Base-by-base conservation (phyloP, 768 basidiomycete species). In the Clavulina sp. region DNA sequence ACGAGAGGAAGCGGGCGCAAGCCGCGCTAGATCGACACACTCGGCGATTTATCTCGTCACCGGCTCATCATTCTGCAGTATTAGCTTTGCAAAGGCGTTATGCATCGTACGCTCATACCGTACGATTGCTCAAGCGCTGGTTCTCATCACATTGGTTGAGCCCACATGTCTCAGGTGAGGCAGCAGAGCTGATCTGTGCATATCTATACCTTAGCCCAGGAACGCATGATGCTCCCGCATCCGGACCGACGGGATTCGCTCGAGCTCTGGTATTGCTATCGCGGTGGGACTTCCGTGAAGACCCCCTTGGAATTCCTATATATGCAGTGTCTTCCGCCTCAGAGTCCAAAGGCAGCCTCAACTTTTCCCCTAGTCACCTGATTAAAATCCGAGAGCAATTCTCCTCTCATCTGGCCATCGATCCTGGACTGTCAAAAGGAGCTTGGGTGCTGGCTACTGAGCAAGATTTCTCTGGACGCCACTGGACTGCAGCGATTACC, bases 41-140 rank as follows among this genome's bases (percentile, higher is more conserved):
- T 1, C 70, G 75, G n/a, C 72, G 78, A 16, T 97, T 91, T 66
- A 70, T 84, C 9, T 78, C 87, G 56, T 73, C 73, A 0, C 89
- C 93, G 1, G 66, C 77, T 31, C 93, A 97, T 59, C 95, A 99
- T 60, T 73, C 82, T 0, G 83, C 84, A 0, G 70, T 96, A 43
- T 75, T 80, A 0, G 74, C 81, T 2, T 68, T 96, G 19, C 80
- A 78, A 48, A 89, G 96, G 63, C 78, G 76, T 44, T 81, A 77
- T 60, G 64, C 76, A 0, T 84, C 89, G 7, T 95, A 79, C 64
- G 73, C 87, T 2, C 78, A 82, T 5, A 89, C 92, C 0, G 83
- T 86, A 16, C 73, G 95, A 34, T 72, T 97, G 16, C 75, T 85
- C 48, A 93, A 96, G 67, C 75, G 93, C 40, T 99, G 95, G 95